Evolutionary conservation across 2,329 filamentous ascomycete species (phyloP).

Genomic region (Chalara sp.): DNA sequence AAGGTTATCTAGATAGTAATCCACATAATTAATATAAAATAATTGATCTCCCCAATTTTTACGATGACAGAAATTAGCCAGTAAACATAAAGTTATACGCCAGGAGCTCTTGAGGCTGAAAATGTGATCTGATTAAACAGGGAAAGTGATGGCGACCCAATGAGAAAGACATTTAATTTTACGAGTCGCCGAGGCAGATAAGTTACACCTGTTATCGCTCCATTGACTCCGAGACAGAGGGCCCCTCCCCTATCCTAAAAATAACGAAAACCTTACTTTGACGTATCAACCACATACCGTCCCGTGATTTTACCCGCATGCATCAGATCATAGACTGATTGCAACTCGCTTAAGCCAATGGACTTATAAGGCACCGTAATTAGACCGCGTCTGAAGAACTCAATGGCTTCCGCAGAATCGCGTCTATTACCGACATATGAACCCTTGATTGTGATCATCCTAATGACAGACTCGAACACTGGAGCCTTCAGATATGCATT

Average conservation of each 20-base stretch:
- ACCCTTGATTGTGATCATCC: conserved; percentile 89
- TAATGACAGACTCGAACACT: conserved; percentile 82
- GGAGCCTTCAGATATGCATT: conserved; percentile 73
- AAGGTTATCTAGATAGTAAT: no score
- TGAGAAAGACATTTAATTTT: no score
- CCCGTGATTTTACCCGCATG: conserved; percentile 65
- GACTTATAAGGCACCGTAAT: conserved; percentile 86
- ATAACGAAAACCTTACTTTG: conserved; percentile 38
- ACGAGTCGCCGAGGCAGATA: no score
- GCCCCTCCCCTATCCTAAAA: background rate
- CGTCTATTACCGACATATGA: conserved; percentile 90
- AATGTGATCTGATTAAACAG: no score
- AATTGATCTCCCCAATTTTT: no score
- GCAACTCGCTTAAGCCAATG: conserved; percentile 72
- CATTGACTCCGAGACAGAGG: no score
- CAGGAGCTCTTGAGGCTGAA: no score
- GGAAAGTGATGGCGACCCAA: no score
- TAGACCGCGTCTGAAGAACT: conserved; percentile 73
- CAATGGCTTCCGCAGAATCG: conserved; percentile 81
- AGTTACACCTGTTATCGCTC: no score
- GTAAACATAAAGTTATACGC: no score
- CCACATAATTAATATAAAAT: no score
- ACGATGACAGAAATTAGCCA: no score
- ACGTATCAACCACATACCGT: conserved; percentile 72
- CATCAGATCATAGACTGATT: conserved; percentile 74